Base-by-base conservation (phyloP, 495 filamentous ascomycete species). In the Podospora appendiculata region DNA sequence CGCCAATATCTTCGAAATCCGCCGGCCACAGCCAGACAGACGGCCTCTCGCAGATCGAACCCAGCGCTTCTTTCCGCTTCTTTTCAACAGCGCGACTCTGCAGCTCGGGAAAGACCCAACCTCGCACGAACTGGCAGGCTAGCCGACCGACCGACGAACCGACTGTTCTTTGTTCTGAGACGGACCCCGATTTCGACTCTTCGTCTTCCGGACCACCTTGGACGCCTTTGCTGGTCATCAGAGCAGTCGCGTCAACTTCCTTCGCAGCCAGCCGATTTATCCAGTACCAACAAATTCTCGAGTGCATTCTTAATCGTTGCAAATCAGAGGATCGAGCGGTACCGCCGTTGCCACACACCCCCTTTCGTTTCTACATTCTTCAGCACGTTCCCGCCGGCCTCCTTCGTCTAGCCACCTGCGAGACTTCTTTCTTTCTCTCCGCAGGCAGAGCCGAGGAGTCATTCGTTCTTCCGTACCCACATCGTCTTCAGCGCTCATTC, bases 151-250 rank as follows among this genome's bases (percentile, higher is more conserved):
- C 10, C 18, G 16, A n/a, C n/a, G 12, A 13, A 12, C 8, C 47
- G 53, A 46, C 56, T 59, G 56, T 54, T 59, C 58, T 61, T 52
- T 61, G 53, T 56, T 60, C 60, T 57, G 58, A 53, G 55, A 53
- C 47, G 44, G 14, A 38, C 41, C 25, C 52, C 25, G 25, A 25
- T 25, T 36, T 32, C 45, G 51, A 50, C 32, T 14, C 33, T 8
- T 7, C 36, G 44, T 32, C 25, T 50, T 47, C 53, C 35, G 35
- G 8, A 12, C 3, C 18, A 42, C 49, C 54, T 63, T 61, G 50
- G 63, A 65, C 61, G 56, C 66, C 66, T 69, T 69, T 17, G 59
- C 63, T 69, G 63, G 64, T 69, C 46, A 42, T 36, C 53, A 58
- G 64, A 63, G 51, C 52, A 56, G 61, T 41, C 50, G 39, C 52